phyloP scores from a whole-genome alignment of 352 stramenopile species.

The Aphanomyces invadans region DNA sequence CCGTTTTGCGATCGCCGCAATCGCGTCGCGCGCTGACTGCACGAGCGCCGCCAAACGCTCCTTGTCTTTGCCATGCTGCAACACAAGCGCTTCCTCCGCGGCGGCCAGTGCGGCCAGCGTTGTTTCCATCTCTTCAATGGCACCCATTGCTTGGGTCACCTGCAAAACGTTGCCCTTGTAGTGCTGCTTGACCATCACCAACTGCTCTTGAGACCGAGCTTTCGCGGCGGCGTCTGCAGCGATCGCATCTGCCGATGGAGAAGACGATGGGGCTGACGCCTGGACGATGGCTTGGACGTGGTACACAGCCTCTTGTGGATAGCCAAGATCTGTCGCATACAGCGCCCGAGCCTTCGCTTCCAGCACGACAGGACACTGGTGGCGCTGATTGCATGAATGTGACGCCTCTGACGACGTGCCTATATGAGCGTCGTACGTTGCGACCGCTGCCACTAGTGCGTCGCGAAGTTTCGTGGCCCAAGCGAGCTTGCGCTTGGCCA shows the following conservation, averaged over 20 bases:
- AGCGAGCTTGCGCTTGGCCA: constrained; percentile 64
- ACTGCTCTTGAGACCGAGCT: constrained; percentile 42
- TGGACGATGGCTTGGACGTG: constrained; percentile 55
- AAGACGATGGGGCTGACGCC: constrained; percentile 47
- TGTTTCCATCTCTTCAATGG: constrained; percentile 54
- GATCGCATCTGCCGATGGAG: not conserved
- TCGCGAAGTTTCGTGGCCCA: constrained; percentile 81
- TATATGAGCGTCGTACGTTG: constrained; percentile 21
- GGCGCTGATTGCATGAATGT: constrained; percentile 21
- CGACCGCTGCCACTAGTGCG: constrained; percentile 30
- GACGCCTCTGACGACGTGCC: constrained; percentile 9
- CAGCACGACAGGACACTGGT: constrained; percentile 37
- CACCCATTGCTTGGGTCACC: constrained; percentile 44
- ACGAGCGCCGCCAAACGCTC: constrained; percentile 30
- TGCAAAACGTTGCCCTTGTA: constrained; percentile 49
- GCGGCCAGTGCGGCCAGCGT: constrained; percentile 34
- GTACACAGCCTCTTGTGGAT: constrained; percentile 38
- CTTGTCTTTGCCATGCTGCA: not conserved
- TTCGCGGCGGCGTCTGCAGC: constrained; percentile 51
- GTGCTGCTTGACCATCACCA: constrained; percentile 45
- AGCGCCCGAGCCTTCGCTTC: constrained; percentile 39
- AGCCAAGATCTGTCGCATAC: constrained; percentile 45
- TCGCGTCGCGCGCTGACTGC: constrained; percentile 34
- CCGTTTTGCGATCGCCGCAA: constrained; percentile 44
- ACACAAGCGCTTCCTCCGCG: constrained; percentile 29